Conservation (phyloP, 495 filamentous ascomycete genomes). For the Talaromyces nanjingensis region DNA sequence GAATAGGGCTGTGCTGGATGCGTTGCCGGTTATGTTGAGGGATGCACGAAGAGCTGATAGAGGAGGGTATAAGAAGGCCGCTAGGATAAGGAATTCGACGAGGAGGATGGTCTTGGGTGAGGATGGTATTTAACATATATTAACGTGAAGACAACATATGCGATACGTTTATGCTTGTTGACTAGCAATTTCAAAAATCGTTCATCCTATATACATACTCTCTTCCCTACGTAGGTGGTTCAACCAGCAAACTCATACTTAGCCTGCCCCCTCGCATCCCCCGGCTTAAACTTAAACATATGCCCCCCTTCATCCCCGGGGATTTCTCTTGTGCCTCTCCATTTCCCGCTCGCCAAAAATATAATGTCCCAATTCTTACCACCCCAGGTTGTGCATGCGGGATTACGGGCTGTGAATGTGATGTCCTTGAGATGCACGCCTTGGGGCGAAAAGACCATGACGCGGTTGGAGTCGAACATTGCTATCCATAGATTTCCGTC, state of each 20-base stretch:
- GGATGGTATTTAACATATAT: not conserved
- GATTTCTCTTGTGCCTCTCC: conserved; percentile 2
- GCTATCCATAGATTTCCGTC: conserved; percentile 17
- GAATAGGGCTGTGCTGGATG: conserved; percentile 73
- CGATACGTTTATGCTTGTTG: too few species aligned
- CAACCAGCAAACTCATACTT: conserved; percentile 16
- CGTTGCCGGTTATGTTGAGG: conserved; percentile 52
- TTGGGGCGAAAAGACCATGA: conserved; percentile 16
- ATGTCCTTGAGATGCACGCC: conserved; percentile 14
- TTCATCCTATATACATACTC: too few species aligned
- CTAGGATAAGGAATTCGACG: conserved; percentile 23
- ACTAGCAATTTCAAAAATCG: too few species aligned
- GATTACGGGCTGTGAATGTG: conserved; percentile 13
- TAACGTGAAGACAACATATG: too few species aligned
- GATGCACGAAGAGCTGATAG: conserved; percentile 21
- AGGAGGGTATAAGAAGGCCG: conserved; percentile 25
- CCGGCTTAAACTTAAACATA: conserved; percentile 15
- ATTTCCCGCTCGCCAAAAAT: conserved; percentile 6
- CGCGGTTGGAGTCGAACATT: conserved; percentile 11
- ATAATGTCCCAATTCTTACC: conserved; percentile 5
- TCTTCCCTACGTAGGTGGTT: not conserved
- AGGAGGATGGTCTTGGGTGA: conserved; percentile 2
- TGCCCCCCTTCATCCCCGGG: conserved; percentile 14
- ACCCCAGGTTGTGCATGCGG: conserved; percentile 11
- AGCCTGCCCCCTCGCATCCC: conserved; percentile 7